Conservation (phyloP, 1,139 yeast species). For the Debaryomyces psychrophilus region DNA sequence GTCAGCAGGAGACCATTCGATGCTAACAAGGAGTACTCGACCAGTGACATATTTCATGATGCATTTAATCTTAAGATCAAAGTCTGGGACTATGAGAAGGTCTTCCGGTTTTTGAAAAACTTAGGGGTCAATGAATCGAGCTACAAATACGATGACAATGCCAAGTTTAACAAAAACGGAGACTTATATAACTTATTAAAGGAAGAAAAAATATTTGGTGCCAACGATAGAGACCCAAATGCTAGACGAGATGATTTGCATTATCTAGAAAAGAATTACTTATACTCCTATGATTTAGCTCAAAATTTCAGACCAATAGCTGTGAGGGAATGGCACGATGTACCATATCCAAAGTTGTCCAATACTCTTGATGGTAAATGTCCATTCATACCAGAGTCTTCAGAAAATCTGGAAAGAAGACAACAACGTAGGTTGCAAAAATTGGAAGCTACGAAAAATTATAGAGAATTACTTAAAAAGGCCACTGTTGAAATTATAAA, state of each 20-base stretch:
- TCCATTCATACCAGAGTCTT: slow-evolving; percentile 62
- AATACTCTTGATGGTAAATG: slow-evolving; percentile 67
- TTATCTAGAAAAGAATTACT: slow-evolving; percentile 68
- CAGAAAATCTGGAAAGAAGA: slow-evolving; percentile 44
- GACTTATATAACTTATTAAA: slow-evolving; percentile 69
- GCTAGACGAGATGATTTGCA: slow-evolving; percentile 84
- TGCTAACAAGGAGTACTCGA: slow-evolving; percentile 30
- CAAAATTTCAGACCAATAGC: slow-evolving; percentile 83
- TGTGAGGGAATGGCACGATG: slow-evolving; percentile 73
- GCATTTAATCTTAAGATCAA: slow-evolving; percentile 67
- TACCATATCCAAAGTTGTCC: slow-evolving; percentile 46
- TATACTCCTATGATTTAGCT: slow-evolving; percentile 79
- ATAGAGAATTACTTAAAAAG: slow-evolving; percentile 40
- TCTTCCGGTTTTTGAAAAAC: slow-evolving; percentile 74
- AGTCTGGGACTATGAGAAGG: slow-evolving; percentile 89
- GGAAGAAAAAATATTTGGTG: slow-evolving; percentile 84
- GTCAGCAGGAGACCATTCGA: slow-evolving; percentile 58
- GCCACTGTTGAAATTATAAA: slow-evolving; percentile 40
- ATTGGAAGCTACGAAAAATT: slow-evolving; percentile 44
- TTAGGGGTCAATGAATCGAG: slow-evolving; percentile 51
- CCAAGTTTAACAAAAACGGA: slow-evolving; percentile 19
- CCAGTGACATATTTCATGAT: slow-evolving; percentile 67
- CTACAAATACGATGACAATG: slow-evolving; percentile 16
- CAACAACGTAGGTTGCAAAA: slow-evolving; percentile 41
- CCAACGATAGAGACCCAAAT: slow-evolving; percentile 85